Base-by-base conservation (phyloP, 495 filamentous ascomycete species). In the Cetradonia linearis region DNA sequence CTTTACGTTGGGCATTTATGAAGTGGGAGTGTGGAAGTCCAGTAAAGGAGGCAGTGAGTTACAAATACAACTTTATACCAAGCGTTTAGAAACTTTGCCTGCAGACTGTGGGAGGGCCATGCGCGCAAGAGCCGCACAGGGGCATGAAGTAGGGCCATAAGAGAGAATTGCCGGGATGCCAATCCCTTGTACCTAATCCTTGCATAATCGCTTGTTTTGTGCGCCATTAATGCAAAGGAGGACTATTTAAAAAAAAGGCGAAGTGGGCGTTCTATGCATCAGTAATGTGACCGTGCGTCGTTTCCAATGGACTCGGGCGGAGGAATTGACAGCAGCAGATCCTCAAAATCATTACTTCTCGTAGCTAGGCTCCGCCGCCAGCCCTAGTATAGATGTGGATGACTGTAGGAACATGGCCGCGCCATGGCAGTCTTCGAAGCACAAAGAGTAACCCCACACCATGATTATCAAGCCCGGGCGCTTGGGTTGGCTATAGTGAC, bases 121-220 rank as follows among this genome's bases (percentile, higher is more conserved):
- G 36, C 59, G 59, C 20, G 11, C 0, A 56, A 61, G 59, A 61
- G 59, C 59, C 59, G 59, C 59, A 55, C 52, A 53, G 50, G 37
- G 59, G 27, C 30, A n/a, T 53, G 3, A 54, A 16, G 42, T 11
- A 46, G 50, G 18, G 50, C 6, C 28, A 31, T 54, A 34, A 34
- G 18, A 8, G 14, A 27, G 27, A 14, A n/a, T 50, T 33, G 37
- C 33, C 52, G 59, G 50, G 38, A 46, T 10, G 5, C 2, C 44
- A 5, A 9, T 37, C 11, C 59, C 50, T 16, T 55, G 52, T 49
- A 47, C 56, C 44, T 16, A 37, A 38, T 55, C 50, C 49, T n/a
- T 44, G 54, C 36, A 44, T 11, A 28, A 56, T 38, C 20, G 34
- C 50, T 54, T 20, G 16, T 25, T 54, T 20, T 36, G 50, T 54